Base-by-base conservation (phyloP, 495 filamentous ascomycete species). In the Penicillium steckii region DNA sequence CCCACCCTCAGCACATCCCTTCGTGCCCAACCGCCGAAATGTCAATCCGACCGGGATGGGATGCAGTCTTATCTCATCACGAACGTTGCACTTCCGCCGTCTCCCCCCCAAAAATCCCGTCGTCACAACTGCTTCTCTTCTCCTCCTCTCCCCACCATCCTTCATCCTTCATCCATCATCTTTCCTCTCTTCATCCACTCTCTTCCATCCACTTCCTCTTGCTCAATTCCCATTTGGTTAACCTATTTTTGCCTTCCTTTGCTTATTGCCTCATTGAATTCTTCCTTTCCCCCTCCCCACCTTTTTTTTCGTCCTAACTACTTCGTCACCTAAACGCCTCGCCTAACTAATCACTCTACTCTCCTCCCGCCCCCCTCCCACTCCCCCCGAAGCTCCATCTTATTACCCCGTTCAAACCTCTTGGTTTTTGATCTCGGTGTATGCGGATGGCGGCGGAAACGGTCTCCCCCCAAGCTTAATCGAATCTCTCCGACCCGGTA, bases 401-500 rank as follows among this genome's bases (percentile, higher is more conserved):
- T 45, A 48, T 41, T 32, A n/a, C 40, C 55, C 50, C 51, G 49
- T 55, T 56, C 55, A 52, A 54, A 58, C 62, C 26, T 48, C 59
- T 61, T 59, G 53, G 50, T 44, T 35, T 44, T 51, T 15, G 32
- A 48, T 32, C n/a, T n/a, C 60, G 57, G 67, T 63, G 51, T n/a
- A n/a, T 66, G 65, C 73, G 71, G 59, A 79, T 80, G 77, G 77
- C 76, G 72, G 67, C 68, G 74, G 65, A 71, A 48, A 60, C 68
- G 67, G 72, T 65, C 64, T 65, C 55, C 47, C 67, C 62, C 57
- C 69, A 58, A 52, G 65, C 66, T 52, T 51, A 56, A 67, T 62
- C 59, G 30, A 69, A 59, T 62, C 63, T 55, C 60, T 59, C 52
- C 61, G 62, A 74, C 56, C 68, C 59, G 65, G 65, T 67, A 70